A percentile compares a stretch with the other conserved stretches of the same genome.
Conservation (phyloP, 495 filamentous ascomycete species). For the Acidiella bohemica region DNA sequence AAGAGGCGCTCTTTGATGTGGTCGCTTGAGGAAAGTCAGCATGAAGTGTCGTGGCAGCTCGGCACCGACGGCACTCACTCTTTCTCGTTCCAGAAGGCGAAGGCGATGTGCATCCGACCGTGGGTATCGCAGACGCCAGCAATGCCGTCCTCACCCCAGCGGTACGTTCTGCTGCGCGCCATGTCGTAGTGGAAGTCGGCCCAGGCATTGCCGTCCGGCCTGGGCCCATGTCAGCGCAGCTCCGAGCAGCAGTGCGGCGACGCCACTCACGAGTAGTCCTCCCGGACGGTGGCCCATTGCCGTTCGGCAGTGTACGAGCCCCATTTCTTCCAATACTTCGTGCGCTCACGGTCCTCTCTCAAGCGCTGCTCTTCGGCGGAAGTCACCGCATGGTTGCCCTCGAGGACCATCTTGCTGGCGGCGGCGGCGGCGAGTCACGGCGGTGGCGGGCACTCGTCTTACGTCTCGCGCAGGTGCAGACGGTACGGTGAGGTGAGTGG, state of each 20-base stretch:
- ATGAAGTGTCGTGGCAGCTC: too few species aligned
- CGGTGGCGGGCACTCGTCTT: too few species aligned
- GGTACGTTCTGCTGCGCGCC: conserved; percentile 70
- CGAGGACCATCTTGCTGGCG: conserved; percentile 57
- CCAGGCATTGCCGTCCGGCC: conserved; percentile 82
- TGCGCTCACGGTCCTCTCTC: conserved; percentile 66
- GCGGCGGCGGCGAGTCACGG: neutral
- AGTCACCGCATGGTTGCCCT: conserved; percentile 71
- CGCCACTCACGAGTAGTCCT: conserved; percentile 75
- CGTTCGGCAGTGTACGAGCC: conserved; percentile 64
- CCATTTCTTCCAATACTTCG: conserved; percentile 92
- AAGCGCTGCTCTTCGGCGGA: conserved; percentile 79
- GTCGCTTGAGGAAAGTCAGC: conserved; percentile 39
- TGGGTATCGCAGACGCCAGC: conserved; percentile 90
- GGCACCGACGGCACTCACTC: conserved; percentile 59
- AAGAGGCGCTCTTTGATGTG: conserved; percentile 92
- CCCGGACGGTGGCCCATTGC: conserved; percentile 89
- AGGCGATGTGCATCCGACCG: conserved; percentile 78
- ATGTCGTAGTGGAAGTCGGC: conserved; percentile 91
- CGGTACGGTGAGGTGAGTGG: too few species aligned
- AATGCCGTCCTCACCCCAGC: conserved; percentile 97
- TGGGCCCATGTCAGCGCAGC: conserved; percentile 21
- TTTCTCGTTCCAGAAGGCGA: conserved; percentile 95
- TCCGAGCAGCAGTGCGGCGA: conserved; percentile 12
- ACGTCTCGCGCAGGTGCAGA: too few species aligned